Percentiles rank a stretch among this genome's conserved stretches.
phyloP scores from a whole-genome alignment of 2,329 filamentous ascomycete genomes.

The Tetracladium maxilliforme region DNA sequence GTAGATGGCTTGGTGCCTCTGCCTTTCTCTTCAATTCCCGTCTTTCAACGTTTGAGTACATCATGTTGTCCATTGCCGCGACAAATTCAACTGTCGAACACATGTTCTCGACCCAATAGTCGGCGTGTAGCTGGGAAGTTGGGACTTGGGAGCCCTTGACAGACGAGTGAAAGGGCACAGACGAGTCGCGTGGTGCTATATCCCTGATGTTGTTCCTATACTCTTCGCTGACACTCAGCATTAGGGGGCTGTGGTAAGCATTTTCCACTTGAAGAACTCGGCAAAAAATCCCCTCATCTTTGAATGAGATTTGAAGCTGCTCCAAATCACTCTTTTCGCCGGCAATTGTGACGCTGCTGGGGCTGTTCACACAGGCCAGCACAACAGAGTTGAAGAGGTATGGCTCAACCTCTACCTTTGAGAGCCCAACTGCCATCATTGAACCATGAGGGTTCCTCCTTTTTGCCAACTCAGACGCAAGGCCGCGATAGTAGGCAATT shows the following conservation, averaged over 20 bases:
- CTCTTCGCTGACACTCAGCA: neutral
- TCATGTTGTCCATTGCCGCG: slow-evolving; percentile 13
- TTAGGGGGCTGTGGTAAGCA: neutral
- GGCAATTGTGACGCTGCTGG: slow-evolving; percentile 8
- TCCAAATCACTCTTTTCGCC: slow-evolving; percentile 5
- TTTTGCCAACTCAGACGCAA: slow-evolving; percentile 1
- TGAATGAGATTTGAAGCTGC: neutral
- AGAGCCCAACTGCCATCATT: slow-evolving; percentile 6
- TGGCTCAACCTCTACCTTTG: slow-evolving; percentile 2
- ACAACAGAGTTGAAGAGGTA: neutral
- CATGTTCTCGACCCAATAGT: slow-evolving; percentile 28
- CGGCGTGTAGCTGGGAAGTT: slow-evolving; percentile 9
- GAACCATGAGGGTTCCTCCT: slow-evolving; percentile 3
- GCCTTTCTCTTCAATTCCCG: no score
- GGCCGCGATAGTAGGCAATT: slow-evolving; percentile 20
- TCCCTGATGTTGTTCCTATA: neutral
- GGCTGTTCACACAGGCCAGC: slow-evolving; percentile 7
- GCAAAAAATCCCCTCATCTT: neutral
- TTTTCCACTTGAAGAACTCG: neutral
- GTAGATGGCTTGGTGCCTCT: slow-evolving; percentile 1
- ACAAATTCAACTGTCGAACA: slow-evolving; percentile 23
- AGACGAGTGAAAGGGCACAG: slow-evolving; percentile 29
- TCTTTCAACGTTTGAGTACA: no score
- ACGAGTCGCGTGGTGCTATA: no score
- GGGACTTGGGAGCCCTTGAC: slow-evolving; percentile 13